Conservation (phyloP, 2,329 filamentous ascomycete species). For the Hymenoscyphus repandus region DNA sequence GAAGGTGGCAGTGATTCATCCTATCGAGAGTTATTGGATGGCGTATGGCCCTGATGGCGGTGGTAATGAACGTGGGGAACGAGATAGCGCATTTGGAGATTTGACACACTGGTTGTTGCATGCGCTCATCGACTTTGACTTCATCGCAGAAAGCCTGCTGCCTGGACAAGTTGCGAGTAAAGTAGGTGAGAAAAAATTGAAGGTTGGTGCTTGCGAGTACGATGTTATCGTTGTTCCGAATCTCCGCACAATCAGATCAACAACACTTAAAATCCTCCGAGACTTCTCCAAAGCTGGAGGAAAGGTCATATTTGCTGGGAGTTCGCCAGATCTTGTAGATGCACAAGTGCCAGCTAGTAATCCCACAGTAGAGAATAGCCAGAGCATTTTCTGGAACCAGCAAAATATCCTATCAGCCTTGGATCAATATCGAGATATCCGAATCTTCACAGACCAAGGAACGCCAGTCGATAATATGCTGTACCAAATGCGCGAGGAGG, state of each 20-base stretch:
- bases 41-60: slow-evolving; percentile 29
- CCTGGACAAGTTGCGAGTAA: slow-evolving; percentile 18
- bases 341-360: slow-evolving; percentile 11
- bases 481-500: slow-evolving; percentile 31
- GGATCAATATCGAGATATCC: slow-evolving; percentile 23
- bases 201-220: slow-evolving; percentile 30
- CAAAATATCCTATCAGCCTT: slow-evolving; percentile 20
- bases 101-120: slow-evolving; percentile 28
- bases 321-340: slow-evolving; percentile 23
- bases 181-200: slow-evolving; percentile 10
- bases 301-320: slow-evolving; percentile 25
- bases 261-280: slow-evolving; percentile 25
- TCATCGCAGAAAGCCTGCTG: slow-evolving; percentile 30
- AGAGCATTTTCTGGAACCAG: slow-evolving; percentile 19
- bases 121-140: slow-evolving; percentile 33
- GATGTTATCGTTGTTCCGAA: slow-evolving; percentile 31
- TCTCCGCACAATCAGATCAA: slow-evolving; percentile 30
- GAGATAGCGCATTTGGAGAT: slow-evolving; percentile 27
- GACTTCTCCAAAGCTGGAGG: slow-evolving; percentile 24
- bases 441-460: slow-evolving; percentile 14
- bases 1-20: slow-evolving; percentile 30
- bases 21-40: slow-evolving; percentile 33
- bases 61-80: slow-evolving; percentile 22
- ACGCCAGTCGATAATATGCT: slow-evolving; percentile 18
- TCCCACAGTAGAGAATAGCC: slow-evolving; percentile 13